These are phyloP conservation scores for Chlorella sp. DNA, from an alignment of 139 green algal genomes.

Conservation along the genomic window DNA sequence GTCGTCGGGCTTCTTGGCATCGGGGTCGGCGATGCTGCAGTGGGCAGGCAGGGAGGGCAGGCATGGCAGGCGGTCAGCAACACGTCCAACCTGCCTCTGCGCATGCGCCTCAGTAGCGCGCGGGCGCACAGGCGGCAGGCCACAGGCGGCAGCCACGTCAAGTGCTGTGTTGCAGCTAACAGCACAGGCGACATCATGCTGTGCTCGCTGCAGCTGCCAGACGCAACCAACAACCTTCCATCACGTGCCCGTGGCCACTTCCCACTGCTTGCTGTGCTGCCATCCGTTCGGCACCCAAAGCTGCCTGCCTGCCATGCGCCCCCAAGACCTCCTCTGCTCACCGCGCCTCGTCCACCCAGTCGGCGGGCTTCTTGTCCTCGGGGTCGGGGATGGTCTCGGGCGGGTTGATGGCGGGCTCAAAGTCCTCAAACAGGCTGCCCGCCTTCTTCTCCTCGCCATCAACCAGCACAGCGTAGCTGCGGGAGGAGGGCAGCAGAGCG, in stretches of 20 bases:
- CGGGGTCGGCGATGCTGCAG: slow-evolving; percentile 84
- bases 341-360: slow-evolving; percentile 58
- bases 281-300: neutral
- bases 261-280: neutral
- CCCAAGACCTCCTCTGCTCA: no score
- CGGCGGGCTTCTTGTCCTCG: slow-evolving; percentile 82
- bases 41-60: no score
- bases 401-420: slow-evolving; percentile 78
- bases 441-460: slow-evolving; percentile 71
- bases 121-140: neutral
- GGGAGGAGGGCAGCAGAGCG: no score
- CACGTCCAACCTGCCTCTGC: no score
- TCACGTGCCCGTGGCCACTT: neutral
- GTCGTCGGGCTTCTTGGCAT: slow-evolving; percentile 84
- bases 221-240: neutral
- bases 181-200: no score
- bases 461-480: slow-evolving; percentile 80
- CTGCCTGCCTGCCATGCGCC: neutral
- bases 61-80: no score
- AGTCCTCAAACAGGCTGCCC: slow-evolving; percentile 79
- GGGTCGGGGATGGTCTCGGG: slow-evolving; percentile 84
- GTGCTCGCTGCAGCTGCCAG: neutral
- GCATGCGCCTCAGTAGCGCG: neutral
- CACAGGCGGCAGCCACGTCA: no score
- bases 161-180: neutral